Conservation (phyloP, 1,284 basidiomycete genomes). For the Ustilago cynodontis region DNA sequence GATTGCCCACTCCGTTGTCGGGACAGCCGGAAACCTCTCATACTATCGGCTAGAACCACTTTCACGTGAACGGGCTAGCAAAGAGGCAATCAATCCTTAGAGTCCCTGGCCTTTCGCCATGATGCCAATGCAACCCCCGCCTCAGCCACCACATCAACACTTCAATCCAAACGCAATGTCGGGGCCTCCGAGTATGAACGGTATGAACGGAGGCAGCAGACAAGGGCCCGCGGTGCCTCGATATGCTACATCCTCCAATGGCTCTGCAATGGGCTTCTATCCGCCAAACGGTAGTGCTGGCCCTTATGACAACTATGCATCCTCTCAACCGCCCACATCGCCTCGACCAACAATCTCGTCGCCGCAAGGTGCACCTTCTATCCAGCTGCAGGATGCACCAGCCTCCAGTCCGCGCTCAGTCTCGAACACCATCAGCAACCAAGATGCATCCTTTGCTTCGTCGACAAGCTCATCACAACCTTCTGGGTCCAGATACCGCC, state of each 20-base stretch:
- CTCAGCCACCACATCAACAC: constrained; percentile 50
- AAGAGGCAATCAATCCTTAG: background rate
- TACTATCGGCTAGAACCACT: background rate
- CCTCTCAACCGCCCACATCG: constrained; percentile 23
- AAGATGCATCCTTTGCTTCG: constrained; percentile 35
- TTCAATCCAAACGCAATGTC: constrained; percentile 34
- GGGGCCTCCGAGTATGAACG: constrained; percentile 25
- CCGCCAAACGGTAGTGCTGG: constrained; percentile 25
- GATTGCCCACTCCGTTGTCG: too few relatives aligned
- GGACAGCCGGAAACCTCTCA: background rate
- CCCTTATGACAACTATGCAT: constrained; percentile 15
- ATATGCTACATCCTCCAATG: constrained; percentile 8
- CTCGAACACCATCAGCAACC: constrained; percentile 12
- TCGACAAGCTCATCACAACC: constrained; percentile 27
- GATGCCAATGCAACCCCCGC: constrained; percentile 51
- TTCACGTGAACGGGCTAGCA: background rate
- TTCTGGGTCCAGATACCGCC: constrained; percentile 34
- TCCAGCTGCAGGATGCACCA: constrained; percentile 38
- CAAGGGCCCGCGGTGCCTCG: constrained; percentile 1
- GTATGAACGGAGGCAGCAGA: background rate
- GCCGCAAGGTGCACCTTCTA: constrained; percentile 26
- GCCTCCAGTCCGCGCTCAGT: constrained; percentile 19
- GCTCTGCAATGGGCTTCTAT: constrained; percentile 32
- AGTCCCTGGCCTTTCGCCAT: constrained; percentile 19
- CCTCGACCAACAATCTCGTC: constrained; percentile 14